phyloP scores from a whole-genome alignment of 2,329 filamentous ascomycete species.

The Fusarium austroafricanum region DNA sequence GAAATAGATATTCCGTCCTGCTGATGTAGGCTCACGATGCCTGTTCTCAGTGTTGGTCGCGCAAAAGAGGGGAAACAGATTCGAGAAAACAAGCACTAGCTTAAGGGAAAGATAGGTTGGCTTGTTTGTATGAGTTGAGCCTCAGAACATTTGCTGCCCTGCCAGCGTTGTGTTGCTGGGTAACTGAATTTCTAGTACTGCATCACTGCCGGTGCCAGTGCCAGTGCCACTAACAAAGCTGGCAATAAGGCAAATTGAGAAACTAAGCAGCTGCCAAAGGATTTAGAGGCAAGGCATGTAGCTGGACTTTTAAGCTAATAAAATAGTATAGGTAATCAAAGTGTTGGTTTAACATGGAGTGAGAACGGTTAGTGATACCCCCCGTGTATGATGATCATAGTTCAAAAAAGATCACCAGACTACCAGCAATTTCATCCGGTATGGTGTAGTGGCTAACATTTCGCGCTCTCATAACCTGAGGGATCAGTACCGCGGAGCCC shows the following conservation, averaged over 20 bases:
- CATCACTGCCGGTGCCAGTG: neutral
- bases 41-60: neutral
- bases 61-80: neutral
- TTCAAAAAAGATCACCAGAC: no score
- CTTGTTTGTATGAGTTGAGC: neutral
- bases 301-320: no score
- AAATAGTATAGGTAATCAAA: no score
- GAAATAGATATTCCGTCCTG: neutral
- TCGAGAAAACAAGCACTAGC: neutral
- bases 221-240: neutral
- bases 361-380: no score
- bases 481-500: constrained; percentile 43
- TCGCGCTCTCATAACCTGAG: constrained; percentile 47
- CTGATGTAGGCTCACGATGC: neutral
- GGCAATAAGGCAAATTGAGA: neutral
- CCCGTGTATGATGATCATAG: no score
- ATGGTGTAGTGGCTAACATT: constrained; percentile 52
- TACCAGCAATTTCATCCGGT: no score
- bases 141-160: constrained; percentile 9
- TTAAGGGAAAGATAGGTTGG: neutral
- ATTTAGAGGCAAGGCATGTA: no score
- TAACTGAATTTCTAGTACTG: neutral
- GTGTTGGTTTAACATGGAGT: no score
- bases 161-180: no score
- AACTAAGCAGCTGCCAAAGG: no score